These are phyloP conservation scores for Sphagnum contortum DNA, from an alignment of 225 moss, liverwort and hornwort species.

Conservation along the genomic window DNA sequence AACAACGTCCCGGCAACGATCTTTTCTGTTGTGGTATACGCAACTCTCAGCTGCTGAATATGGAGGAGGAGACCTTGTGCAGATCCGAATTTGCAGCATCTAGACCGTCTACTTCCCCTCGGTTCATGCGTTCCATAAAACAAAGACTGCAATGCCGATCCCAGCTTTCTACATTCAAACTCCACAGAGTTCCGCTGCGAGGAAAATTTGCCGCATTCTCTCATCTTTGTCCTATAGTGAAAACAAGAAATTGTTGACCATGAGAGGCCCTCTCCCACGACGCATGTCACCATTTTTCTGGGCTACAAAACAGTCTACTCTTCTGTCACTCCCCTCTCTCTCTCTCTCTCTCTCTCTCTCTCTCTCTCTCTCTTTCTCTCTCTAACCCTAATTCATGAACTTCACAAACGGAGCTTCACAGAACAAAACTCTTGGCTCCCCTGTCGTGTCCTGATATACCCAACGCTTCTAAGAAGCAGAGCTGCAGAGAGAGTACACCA, in stretches of 20 bases:
- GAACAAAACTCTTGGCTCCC: too few relatives aligned
- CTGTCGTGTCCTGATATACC: too few relatives aligned
- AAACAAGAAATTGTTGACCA: background rate
- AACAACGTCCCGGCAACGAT: slow-evolving; percentile 17
- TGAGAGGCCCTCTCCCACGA: background rate
- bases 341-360: background rate
- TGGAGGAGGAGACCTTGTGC: slow-evolving; percentile 31
- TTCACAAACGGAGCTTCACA: too few relatives aligned
- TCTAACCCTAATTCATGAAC: too few relatives aligned
- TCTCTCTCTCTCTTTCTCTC: background rate
- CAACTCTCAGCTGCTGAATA: slow-evolving; percentile 17
- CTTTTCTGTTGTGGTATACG: slow-evolving; percentile 36
- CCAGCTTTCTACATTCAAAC: slow-evolving; percentile 10
- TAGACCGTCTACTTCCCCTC: slow-evolving; percentile 5
- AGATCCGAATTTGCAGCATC: too few relatives aligned
- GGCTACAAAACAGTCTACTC: background rate
- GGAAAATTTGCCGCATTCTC: too few relatives aligned
- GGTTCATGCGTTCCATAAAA: slow-evolving; percentile 23
- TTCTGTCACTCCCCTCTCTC: background rate
- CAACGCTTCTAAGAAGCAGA: too few relatives aligned
- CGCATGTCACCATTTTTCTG: background rate
- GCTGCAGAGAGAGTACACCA: too few relatives aligned
- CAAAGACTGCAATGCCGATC: slow-evolving; percentile 14
- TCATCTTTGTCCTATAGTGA: too few relatives aligned
- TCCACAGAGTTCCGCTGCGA: background rate